Evolutionary conservation across 2,329 filamentous ascomycete species (phyloP).

Genomic region (Leptoxyphium fumago): DNA sequence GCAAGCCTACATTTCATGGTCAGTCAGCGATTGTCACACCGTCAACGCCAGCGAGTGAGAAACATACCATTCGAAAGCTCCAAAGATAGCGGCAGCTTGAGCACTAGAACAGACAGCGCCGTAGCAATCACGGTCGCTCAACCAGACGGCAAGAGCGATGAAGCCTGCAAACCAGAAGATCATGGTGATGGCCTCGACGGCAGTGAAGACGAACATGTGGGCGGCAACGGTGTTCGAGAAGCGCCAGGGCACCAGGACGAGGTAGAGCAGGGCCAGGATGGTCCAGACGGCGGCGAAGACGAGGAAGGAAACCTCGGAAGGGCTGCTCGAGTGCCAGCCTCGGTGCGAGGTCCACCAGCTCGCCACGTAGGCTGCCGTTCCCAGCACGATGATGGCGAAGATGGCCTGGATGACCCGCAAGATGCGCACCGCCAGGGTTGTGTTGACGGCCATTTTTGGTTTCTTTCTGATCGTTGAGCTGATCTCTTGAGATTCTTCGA

Average conservation of each 20-base stretch:
- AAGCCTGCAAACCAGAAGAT: conserved; percentile 86
- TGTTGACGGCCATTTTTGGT: neutral
- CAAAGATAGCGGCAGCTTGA: conserved; percentile 52
- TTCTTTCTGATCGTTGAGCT: neutral
- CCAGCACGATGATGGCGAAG: conserved; percentile 60
- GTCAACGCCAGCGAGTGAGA: neutral
- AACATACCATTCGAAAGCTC: conserved; percentile 46
- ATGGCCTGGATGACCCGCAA: conserved; percentile 52
- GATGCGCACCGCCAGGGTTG: neutral
- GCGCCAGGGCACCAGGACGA: conserved; percentile 46
- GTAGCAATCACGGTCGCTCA: conserved; percentile 43
- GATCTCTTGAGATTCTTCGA: too few relatives aligned
- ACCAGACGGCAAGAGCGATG: conserved; percentile 55
- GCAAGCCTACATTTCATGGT: conserved; percentile 26
- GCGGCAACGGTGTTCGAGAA: conserved; percentile 32
- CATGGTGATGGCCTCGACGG: conserved; percentile 55
- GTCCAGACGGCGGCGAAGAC: conserved; percentile 71
- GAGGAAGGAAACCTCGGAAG: conserved; percentile 56
- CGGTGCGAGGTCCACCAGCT: conserved; percentile 33
- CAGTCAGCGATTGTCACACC: conserved; percentile 1
- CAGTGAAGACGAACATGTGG: conserved; percentile 51
- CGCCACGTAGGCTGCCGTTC: conserved; percentile 56
- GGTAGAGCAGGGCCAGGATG: conserved; percentile 52
- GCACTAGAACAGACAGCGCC: conserved; percentile 42
- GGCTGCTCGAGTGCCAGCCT: conserved; percentile 34